Conservation (phyloP, 257 asterid species). For the Fraxinus pennsylvanica region DNA sequence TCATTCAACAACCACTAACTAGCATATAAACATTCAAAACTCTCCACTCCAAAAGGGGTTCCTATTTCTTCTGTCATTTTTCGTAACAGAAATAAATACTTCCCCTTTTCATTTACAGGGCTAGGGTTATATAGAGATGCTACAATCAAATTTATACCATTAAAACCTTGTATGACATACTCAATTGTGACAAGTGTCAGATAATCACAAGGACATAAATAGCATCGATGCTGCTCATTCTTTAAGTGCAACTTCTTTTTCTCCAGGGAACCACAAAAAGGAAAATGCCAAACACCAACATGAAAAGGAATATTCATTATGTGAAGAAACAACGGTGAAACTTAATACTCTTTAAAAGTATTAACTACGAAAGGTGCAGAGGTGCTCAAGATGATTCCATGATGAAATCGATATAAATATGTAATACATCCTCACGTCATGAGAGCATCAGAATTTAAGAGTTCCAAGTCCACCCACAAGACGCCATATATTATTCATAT, state of each 20-base stretch:
- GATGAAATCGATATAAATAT: background rate
- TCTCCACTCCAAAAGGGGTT: background rate
- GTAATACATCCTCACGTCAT: background rate
- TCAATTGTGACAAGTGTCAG: background rate
- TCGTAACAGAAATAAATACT: background rate
- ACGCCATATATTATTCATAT: background rate
- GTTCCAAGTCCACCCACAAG: slow-evolving; percentile 7
- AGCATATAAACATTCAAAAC: background rate
- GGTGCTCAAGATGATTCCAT: slow-evolving; percentile 6
- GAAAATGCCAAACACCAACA: background rate
- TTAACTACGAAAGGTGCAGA: background rate
- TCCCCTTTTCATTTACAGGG: background rate
- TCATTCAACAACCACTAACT: background rate
- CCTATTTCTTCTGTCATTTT: background rate
- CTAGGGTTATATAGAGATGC: background rate
- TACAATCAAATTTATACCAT: background rate
- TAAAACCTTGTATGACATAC: background rate
- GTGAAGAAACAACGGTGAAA: slow-evolving; percentile 2
- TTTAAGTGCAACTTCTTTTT: slow-evolving; percentile 15
- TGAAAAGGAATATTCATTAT: background rate
- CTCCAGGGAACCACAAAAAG: slow-evolving; percentile 16
- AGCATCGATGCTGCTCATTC: slow-evolving; percentile 5
- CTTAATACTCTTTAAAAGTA: background rate
- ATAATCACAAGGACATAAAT: background rate
- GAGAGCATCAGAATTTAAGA: background rate